Evolutionary conservation across 129 eudicot genomes (phyloP), one percentile per base, ranked within the genome.

Genomic region (Chrysanthemum lavandulifolium): DNA sequence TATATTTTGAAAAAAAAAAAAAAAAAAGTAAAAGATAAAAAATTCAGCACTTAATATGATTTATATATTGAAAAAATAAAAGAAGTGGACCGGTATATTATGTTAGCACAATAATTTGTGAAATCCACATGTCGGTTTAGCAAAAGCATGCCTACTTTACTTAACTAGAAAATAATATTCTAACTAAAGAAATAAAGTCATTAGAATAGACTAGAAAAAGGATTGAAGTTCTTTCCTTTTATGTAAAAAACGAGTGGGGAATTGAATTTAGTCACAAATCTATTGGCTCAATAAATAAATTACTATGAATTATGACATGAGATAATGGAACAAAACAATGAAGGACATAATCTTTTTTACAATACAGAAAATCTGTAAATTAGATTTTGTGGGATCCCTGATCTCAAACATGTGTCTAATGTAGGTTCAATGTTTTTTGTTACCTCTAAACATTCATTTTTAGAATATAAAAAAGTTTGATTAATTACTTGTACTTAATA

Each of bases 221-320:
- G 68, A 61, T 58, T 47, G 33, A 13, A 14, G 27, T 73, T 61
- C 77, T n/a, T 72, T 47, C n/a, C 59, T 25, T 73, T 71, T 27
- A 21, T 1, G 19, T 4, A 60, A 60, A 60, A 60, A 61, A 43
- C 15, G n/a, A 61, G 29, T 4, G 10, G 59, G 76, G 33, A 60
- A 57, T 47, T 72, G 68, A 72, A 72, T 61, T 25, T 72, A 50
- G 68, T 23, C 68, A 72, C 29, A 72, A 61, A 4, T 9, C 23
- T 72, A 59, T 60, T 71, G 29, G 23, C 68, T 59, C 48, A 21
- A 13, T 59, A 72, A 21, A 47, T 36, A 36, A 36, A 36, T 5
- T 36, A 40, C 11, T 14, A 73, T 1, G 6, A 25, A 23, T 14
- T 13, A 21, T 72, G 54, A 72, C 67, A 60, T 13, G 43, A 19